Percentiles rank a stretch among this genome's conserved stretches.
These are phyloP conservation scores for Zoysia japonica DNA, from an alignment of 176 grass and related monocot species.

Conservation along the genomic window DNA sequence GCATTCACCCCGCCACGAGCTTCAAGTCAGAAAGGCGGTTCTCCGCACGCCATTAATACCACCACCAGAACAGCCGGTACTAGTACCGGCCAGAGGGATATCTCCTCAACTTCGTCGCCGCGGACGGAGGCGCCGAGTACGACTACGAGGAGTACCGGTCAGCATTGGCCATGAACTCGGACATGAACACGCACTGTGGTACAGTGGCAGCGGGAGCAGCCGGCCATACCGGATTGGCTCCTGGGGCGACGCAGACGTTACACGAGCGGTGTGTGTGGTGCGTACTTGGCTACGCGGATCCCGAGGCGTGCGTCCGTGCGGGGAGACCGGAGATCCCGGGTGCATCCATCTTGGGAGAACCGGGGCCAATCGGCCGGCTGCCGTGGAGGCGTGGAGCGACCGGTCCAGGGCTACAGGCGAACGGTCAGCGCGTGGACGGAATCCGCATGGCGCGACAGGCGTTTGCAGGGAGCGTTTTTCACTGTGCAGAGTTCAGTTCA, in stretches of 20 bases:
- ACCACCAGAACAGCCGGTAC: slow-evolving; percentile 8
- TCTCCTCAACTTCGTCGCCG: background rate
- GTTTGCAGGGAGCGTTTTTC: background rate
- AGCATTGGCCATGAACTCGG: background rate
- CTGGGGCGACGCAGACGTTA: background rate
- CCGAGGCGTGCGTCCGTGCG: background rate
- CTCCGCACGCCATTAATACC: slow-evolving; percentile 19
- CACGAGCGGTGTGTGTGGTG: background rate
- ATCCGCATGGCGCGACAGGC: background rate
- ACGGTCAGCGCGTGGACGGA: slow-evolving; percentile 17
- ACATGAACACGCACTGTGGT: too few species aligned
- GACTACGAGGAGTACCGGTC: background rate
- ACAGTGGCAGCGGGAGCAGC: background rate
- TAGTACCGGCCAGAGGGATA: background rate
- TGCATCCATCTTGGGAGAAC: slow-evolving; percentile 19
- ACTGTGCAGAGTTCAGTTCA: background rate
- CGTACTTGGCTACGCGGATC: background rate
- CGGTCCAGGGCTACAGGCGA: background rate
- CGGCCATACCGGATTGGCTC: too few species aligned
- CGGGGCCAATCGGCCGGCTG: slow-evolving; percentile 4
- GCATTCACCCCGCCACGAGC: background rate
- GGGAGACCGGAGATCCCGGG: slow-evolving; percentile 21
- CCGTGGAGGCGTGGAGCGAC: slow-evolving; percentile 13
- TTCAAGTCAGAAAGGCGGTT: background rate
- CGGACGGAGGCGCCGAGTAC: too few species aligned